A percentile compares a stretch with the other conserved stretches of the same genome.
These are phyloP conservation scores for Sclerotinia borealis DNA, from an alignment of 2,329 filamentous ascomycete species.

Conservation along the genomic window DNA sequence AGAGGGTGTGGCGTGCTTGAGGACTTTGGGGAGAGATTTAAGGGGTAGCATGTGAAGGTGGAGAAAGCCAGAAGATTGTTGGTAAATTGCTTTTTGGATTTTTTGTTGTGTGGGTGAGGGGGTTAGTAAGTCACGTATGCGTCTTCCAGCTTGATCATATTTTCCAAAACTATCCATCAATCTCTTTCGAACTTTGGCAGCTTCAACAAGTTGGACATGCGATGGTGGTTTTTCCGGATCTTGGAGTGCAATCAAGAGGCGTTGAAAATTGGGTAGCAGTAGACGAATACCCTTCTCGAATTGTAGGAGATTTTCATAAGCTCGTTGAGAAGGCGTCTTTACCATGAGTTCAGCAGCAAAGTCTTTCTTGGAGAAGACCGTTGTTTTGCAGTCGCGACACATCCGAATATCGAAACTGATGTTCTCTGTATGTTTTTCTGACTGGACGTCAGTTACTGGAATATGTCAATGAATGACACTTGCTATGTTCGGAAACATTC, in stretches of 20 bases:
- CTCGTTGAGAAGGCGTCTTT: conserved; percentile 54
- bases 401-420: conserved; percentile 79
- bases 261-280: conserved; percentile 64
- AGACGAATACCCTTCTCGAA: conserved; percentile 66
- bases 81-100: conserved; percentile 62
- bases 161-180: conserved; percentile 67
- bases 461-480: conserved; percentile 25
- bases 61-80: conserved; percentile 63
- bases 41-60: conserved; percentile 71
- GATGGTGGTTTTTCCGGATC: conserved; percentile 50
- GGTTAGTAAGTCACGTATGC: conserved; percentile 61
- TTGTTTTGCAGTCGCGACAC: conserved; percentile 80
- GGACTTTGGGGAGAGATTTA: conserved; percentile 52
- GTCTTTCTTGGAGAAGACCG: conserved; percentile 61
- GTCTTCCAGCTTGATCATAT: conserved; percentile 61
- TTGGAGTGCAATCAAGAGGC: conserved; percentile 56
- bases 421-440: conserved; percentile 43
- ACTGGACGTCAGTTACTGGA: conserved; percentile 34
- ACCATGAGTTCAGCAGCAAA: conserved; percentile 54
- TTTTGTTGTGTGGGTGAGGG: conserved; percentile 56
- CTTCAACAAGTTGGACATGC: conserved; percentile 54
- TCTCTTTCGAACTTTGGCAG: conserved; percentile 63
- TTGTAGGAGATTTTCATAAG: conserved; percentile 62
- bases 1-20: conserved; percentile 54
- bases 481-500: neutral